phyloP scores from a whole-genome alignment of 2,329 filamentous ascomycete species.

The Ophiostoma novo-ulmi region DNA sequence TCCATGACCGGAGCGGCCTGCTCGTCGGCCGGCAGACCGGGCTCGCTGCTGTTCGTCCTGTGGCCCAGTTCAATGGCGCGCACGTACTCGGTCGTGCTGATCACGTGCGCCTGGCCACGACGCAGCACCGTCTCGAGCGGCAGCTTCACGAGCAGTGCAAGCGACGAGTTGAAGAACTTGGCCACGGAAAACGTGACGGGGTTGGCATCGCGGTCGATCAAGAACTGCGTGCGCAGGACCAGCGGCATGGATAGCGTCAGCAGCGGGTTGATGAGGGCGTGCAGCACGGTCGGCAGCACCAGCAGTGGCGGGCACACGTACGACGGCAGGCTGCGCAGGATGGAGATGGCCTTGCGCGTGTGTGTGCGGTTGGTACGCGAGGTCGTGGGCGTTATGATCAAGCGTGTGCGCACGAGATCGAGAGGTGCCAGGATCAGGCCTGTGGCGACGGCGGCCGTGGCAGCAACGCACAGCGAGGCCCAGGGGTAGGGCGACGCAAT shows the following conservation, averaged over 20 bases:
- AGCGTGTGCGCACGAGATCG: conserved; percentile 80
- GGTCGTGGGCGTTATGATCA: conserved; percentile 81
- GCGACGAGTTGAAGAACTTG: conserved; percentile 73
- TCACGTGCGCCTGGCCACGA: conserved; percentile 74
- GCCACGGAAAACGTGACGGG: conserved; percentile 76
- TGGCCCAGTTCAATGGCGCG: conserved; percentile 41
- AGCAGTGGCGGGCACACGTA: conserved; percentile 67
- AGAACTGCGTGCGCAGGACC: conserved; percentile 75
- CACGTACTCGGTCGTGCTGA: conserved; percentile 51
- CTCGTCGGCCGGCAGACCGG: conserved; percentile 12
- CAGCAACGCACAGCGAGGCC: conserved; percentile 69
- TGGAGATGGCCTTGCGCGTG: conserved; percentile 71
- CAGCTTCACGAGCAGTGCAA: conserved; percentile 79
- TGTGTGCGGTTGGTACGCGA: conserved; percentile 45
- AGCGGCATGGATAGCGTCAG: conserved; percentile 79
- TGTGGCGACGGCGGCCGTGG: conserved; percentile 61
- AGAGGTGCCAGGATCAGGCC: conserved; percentile 79
- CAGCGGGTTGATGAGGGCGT: conserved; percentile 77
- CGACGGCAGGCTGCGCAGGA: conserved; percentile 72
- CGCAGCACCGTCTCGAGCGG: conserved; percentile 89
- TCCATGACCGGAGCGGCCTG: conserved; percentile 43
- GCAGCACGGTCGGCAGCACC: conserved; percentile 76
- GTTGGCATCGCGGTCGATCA: conserved; percentile 74
- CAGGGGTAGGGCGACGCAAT: conserved; percentile 75
- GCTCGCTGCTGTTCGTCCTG: not conserved